Evolutionary conservation across 768 basidiomycete species (phyloP), one percentile per base, ranked within the genome.

Genomic region (Boletus reticuloceps): DNA sequence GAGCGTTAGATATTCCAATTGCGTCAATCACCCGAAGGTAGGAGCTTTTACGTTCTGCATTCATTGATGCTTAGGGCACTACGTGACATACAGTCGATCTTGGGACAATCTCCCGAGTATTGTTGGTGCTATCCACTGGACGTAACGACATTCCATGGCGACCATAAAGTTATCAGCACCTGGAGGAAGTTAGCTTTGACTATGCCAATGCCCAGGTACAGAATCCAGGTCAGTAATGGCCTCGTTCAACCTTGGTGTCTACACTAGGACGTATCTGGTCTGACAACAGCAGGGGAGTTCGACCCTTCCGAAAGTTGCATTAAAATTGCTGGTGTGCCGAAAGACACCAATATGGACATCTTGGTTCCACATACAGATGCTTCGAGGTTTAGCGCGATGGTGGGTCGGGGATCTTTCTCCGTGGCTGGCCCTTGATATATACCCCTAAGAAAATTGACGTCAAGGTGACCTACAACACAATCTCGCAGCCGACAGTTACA

Each of bases 341-440:
- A 75, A 59, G 75, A 81, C 50, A 72, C 74, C 4, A 72, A 71
- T 20, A 56, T 86, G 25, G 66, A 72, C n/a, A 68, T 89, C 43
- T 70, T 77, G 29, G 64, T 91, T 31, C 87, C 89, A 4, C 86
- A 91, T 67, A 80, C 81, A 0, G 86, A 88, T 67, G 79, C 80
- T 0, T 83, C 86, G 10, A 76, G 81, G 25, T 77, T 82, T 53
- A 76, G 79, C 57, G 77, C 77, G 6, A 78, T 91, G 77, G 89
- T 89, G 64, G 40, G 82, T 70, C 17, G 13, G 17, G 32, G 29
- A 31, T 44, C 14, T 49, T 51, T 51, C 25, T 8, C 20, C 20
- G 9, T 32, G 36, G n/a, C 41, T 40, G 22, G 41, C n/a, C 7
- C 16, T 47, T 61, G 47, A 53, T 49, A 43, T 37, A 45, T 20